Percentiles rank a stretch among this genome's conserved stretches.
Conservation (phyloP, 257 asterid genomes). For the Solanum paucissectum region DNA sequence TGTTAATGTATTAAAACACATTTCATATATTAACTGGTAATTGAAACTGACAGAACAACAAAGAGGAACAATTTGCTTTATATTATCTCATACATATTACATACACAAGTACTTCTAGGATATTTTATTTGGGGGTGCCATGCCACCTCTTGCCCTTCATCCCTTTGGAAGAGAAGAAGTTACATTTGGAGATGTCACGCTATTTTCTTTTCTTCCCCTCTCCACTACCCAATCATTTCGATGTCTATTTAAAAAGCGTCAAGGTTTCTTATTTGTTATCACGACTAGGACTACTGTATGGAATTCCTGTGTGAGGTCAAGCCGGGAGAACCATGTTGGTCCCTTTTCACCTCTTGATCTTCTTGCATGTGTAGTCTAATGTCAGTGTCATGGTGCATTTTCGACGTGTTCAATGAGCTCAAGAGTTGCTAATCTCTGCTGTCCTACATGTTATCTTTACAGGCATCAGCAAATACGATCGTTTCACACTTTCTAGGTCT, state of each 20-base stretch:
- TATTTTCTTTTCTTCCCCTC: not conserved
- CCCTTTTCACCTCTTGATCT: not conserved
- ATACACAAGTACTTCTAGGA: not conserved
- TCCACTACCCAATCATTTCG: not conserved
- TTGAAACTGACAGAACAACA: not conserved
- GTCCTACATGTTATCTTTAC: slow-evolving; percentile 7
- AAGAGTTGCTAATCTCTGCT: not conserved
- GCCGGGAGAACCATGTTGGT: not conserved
- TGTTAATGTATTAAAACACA: not conserved
- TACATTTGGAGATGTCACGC: not conserved
- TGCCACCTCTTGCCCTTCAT: not conserved
- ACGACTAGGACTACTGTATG: not conserved
- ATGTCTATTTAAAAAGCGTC: not conserved
- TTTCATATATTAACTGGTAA: not conserved
- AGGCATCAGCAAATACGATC: slow-evolving; percentile 92
- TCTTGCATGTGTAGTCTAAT: not conserved
- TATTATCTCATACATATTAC: not conserved
- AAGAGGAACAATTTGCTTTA: not conserved
- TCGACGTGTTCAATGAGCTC: not conserved
- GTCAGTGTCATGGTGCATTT: not conserved
- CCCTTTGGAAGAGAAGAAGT: not conserved
- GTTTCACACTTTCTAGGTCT: slow-evolving; percentile 90
- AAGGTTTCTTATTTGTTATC: not conserved
- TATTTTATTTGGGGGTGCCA: not conserved
- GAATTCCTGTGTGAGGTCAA: not conserved